Base-by-base conservation (phyloP, 768 basidiomycete species). In the Russula emetica region DNA sequence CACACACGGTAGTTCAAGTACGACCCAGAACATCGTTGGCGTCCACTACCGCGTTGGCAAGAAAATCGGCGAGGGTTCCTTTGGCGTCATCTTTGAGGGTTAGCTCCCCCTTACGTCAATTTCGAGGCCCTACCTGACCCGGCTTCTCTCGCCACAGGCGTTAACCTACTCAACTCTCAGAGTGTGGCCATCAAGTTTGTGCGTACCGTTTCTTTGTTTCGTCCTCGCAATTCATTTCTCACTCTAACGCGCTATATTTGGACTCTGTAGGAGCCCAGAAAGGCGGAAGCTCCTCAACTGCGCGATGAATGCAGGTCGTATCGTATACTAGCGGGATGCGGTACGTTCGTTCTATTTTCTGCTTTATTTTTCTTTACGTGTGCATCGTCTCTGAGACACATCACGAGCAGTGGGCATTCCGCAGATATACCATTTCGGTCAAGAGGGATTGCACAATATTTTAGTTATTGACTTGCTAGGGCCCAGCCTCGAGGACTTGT, bases 111-210 rank as follows among this genome's bases (percentile, higher is more conserved):
- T 36, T 44, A 40, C 62, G n/a, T 49, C 53, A n/a, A 26, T 60
- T 45, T 62, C 38, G 44, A 55, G 6, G 10, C 36, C 40, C 36
- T 34, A 63, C 50, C 69, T 40, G 61, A 53, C 60, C 50, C 4
- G 20, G 30, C 38, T 40, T 40, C 58, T 9, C 14, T 55, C 38
- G 20, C 30, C 55, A 58, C 72, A 98, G 96, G 96, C 30, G 96
- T 94, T 9, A 99, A 99, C 74, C 81, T 99, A 36, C 86, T 98
- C 78, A 99, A 99, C 81, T 94, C 91, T 4, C 94, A 96, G 79
- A 95, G 94, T 11, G 96, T 98, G 66, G 97, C 97, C 67, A 98
- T 99, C 86, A 99, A 99, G 82, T 99, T 99, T 84, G 97, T 98
- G 72, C 77, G 95, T 18, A 57, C 49, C 40, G 30, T 64, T 61